Evolutionary conservation across 2,329 filamentous ascomycete species (phyloP).

Genomic region (Exophiala calicioides): DNA sequence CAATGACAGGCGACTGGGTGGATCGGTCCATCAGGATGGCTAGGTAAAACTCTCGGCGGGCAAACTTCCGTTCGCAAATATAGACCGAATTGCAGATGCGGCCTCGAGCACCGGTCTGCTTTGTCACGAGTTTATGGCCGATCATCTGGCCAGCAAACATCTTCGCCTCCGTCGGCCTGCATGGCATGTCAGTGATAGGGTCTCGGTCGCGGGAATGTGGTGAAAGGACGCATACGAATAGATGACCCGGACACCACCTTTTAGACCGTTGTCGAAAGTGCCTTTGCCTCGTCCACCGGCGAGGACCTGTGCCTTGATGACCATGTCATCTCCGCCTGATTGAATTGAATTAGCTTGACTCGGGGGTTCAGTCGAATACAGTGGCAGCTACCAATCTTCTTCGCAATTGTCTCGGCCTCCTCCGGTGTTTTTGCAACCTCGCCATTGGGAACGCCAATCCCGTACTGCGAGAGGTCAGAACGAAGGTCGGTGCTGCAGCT

Average conservation of each 20-base stretch:
- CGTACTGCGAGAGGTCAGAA: conserved; percentile 65
- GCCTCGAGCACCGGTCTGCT: conserved; percentile 93
- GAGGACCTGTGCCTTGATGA: conserved; percentile 99
- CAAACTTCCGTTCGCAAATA: conserved; percentile 99
- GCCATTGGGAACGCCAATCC: conserved; percentile 88
- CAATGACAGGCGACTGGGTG: conserved; percentile 88
- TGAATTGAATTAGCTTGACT: conserved; percentile 13
- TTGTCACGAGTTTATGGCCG: conserved; percentile 98
- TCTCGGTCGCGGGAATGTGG: background rate
- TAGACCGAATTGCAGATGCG: conserved; percentile 97
- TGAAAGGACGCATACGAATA: conserved; percentile 69
- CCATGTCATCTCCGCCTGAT: conserved; percentile 81
- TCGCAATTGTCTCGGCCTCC: conserved; percentile 90
- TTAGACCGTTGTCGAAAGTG: conserved; percentile 95
- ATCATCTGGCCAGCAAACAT: conserved; percentile 99
- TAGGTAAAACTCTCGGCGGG: conserved; percentile 97
- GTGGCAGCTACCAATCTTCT: conserved; percentile 68
- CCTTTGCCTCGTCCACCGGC: conserved; percentile 98
- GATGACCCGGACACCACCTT: conserved; percentile 97
- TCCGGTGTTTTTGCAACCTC: conserved; percentile 77
- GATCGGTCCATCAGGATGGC: conserved; percentile 97
- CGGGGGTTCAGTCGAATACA: conserved; percentile 17
- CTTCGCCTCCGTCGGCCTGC: conserved; percentile 79
- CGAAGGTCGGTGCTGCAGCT: conserved; percentile 10
- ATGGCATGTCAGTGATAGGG: conserved; percentile 17